A percentile compares a stretch with the other conserved stretches of the same genome.
Evolutionary conservation across 2,329 filamentous ascomycete species (phyloP).

Genomic region (Ambrosiella xylebori): DNA sequence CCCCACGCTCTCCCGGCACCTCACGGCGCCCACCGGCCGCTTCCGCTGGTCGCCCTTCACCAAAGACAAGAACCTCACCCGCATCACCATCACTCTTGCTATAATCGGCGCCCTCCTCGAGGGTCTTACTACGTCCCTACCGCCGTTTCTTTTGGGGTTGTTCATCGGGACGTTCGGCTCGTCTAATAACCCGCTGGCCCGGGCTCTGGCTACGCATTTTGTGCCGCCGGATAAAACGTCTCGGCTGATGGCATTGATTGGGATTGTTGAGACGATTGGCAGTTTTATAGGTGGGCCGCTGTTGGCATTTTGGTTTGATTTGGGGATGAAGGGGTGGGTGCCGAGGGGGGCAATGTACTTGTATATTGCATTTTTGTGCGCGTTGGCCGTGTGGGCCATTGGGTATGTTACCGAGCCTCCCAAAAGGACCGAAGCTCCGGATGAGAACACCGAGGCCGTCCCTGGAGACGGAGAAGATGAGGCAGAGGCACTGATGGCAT

Average conservation of each 20-base stretch:
- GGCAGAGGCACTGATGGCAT: not conserved
- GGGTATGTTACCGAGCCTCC: slow-evolving; percentile 21
- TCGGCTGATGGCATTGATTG: slow-evolving; percentile 25
- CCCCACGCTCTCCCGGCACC: slow-evolving; percentile 21
- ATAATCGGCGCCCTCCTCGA: slow-evolving; percentile 21
- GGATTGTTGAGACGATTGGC: slow-evolving; percentile 24
- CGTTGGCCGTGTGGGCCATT: slow-evolving; percentile 17
- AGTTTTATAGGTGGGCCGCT: slow-evolving; percentile 25
- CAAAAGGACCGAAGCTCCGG: not conserved
- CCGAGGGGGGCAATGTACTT: slow-evolving; percentile 26
- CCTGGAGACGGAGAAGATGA: not conserved
- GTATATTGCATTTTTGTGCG: slow-evolving; percentile 21
- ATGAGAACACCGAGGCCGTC: not conserved
- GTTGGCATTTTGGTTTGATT: slow-evolving; percentile 23
- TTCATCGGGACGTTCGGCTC: slow-evolving; percentile 24
- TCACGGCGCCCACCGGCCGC: slow-evolving; percentile 17
- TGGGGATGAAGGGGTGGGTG: slow-evolving; percentile 20
- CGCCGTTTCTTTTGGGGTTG: slow-evolving; percentile 23
- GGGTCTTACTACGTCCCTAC: slow-evolving; percentile 20
- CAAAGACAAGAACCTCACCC: slow-evolving; percentile 24
- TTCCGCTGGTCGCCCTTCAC: slow-evolving; percentile 21
- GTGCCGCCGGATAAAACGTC: slow-evolving; percentile 24
- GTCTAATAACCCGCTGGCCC: slow-evolving; percentile 22
- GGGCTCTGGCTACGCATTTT: slow-evolving; percentile 25
- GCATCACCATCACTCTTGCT: slow-evolving; percentile 20